Base-by-base conservation (phyloP, 2,329 filamentous ascomycete genomes). In the Nemania sp. region DNA sequence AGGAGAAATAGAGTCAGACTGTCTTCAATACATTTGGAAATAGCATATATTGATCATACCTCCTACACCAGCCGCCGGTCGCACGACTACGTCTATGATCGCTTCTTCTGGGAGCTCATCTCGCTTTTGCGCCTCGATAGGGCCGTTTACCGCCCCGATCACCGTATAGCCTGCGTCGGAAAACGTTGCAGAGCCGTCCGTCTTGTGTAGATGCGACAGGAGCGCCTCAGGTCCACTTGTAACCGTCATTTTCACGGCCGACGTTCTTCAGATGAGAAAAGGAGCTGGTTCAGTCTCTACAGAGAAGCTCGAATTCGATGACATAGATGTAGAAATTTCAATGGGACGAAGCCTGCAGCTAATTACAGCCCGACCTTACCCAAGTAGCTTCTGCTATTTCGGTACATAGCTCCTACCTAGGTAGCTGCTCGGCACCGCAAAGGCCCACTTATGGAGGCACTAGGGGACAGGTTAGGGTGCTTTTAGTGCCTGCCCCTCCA, bases 61-160 rank as follows among this genome's bases (percentile, higher is more conserved):
- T 77, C 89, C 91, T 40, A 94, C 86, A 14, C 92, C 92, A 60
- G 88, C 86, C 30, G 89, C 87, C 43, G 93, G 93, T 70, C 94
- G 85, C 61, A 99, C 83, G 69, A 93, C 86, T 53, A 99, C 90
- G 73, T 97, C 94, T 61, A 99, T 79, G 44, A 88, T 84, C 23
- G 93, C 91, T 75, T 97, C 91, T 72, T 96, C 92, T 6, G 94
- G 89, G 62, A 94, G 84, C 71, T 97, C 91, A 69, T 99, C 93
- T 65, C 90, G 85, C 66, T 92, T 84, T 64, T 86, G 85, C 14
- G 93, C 90, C 75, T 99, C 94, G 62, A 97, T 84, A 14, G 94
- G 94, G 0, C 93, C 94, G 73, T 96, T 97, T 62, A 96, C 91
- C 12, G 90, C 87, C 51, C 88, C 89, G 49, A 95, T 83, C 60